phyloP scores from a whole-genome alignment of 352 stramenopile species.

The Globisporangium lucens region DNA sequence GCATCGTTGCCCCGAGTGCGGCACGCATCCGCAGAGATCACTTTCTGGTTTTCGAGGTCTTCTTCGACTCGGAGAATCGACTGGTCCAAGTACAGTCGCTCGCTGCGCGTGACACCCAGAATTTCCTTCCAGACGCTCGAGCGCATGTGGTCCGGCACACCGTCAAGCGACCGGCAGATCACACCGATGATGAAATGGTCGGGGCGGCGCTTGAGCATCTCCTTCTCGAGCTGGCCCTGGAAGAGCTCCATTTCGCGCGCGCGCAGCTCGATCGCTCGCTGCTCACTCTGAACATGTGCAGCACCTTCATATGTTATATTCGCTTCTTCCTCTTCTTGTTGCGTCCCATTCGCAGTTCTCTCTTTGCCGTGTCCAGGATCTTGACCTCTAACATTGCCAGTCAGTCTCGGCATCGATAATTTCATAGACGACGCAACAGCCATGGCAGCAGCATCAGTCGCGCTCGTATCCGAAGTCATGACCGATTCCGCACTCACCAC shows the following conservation, averaged over 20 bases:
- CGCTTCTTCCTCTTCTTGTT: too few relatives aligned
- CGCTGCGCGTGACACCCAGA: conserved; percentile 60
- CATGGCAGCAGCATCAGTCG: background rate
- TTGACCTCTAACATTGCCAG: background rate
- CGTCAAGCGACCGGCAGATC: conserved; percentile 64
- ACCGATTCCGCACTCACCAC: background rate
- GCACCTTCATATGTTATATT: too few relatives aligned
- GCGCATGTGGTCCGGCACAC: conserved; percentile 50
- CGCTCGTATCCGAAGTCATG: background rate
- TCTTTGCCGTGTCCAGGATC: too few relatives aligned
- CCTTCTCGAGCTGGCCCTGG: conserved; percentile 43
- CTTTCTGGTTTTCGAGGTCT: conserved; percentile 88
- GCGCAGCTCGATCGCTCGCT: conserved; percentile 4
- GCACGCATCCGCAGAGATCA: conserved; percentile 85
- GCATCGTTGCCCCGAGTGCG: conserved; percentile 81
- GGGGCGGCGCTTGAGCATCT: conserved; percentile 66
- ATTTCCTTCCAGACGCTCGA: conserved; percentile 78
- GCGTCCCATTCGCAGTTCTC: too few relatives aligned
- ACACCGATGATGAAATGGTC: conserved; percentile 75
- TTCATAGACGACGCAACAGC: background rate
- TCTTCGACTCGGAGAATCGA: conserved; percentile 73
- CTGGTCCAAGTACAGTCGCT: conserved; percentile 62
- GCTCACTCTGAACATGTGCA: background rate
- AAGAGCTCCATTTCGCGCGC: conserved; percentile 18
- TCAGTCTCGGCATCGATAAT: background rate